These are phyloP conservation scores for Termitomyces sp. DNA, from an alignment of 768 basidiomycete genomes.

Conservation along the genomic window DNA sequence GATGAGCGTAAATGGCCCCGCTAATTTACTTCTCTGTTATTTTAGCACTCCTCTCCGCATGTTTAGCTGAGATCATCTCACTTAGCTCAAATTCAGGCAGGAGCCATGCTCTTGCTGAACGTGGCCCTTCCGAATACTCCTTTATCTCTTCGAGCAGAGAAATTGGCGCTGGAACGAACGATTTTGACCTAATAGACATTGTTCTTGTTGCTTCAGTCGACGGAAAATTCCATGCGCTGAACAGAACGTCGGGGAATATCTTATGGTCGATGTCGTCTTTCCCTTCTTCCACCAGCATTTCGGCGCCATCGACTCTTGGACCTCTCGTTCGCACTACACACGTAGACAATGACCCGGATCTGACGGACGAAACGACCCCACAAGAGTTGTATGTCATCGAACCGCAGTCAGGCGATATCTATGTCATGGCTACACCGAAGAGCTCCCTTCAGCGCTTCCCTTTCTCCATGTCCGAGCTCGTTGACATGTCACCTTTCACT, in stretches of 20 bases:
- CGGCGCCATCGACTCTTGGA: conserved; percentile 54
- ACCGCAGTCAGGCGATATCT: conserved; percentile 92
- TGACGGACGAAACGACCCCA: conserved; percentile 46
- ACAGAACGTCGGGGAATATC: conserved; percentile 76
- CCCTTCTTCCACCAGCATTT: conserved; percentile 35
- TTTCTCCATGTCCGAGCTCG: conserved; percentile 88
- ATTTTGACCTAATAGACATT: conserved; percentile 72
- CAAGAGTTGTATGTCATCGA: conserved; percentile 91
- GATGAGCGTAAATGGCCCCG: conserved; percentile 36
- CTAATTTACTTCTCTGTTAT: conserved; percentile 25
- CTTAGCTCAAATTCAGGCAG: conserved; percentile 22
- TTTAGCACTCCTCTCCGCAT: conserved; percentile 27
- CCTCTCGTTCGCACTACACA: conserved; percentile 78
- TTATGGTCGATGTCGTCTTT: conserved; percentile 88
- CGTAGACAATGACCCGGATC: conserved; percentile 53
- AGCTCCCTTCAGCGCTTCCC: conserved; percentile 84
- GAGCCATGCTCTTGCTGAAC: conserved; percentile 28
- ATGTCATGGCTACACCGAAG: conserved; percentile 70
- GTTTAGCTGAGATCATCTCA: conserved; percentile 31
- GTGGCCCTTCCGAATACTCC: conserved; percentile 18
- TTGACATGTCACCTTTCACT: conserved; percentile 86
- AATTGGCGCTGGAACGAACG: conserved; percentile 27
- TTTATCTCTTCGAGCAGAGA: conserved; percentile 19
- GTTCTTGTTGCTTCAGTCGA: conserved; percentile 92
- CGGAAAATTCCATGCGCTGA: conserved; percentile 92